Percentiles rank a stretch among this genome's conserved stretches.
phyloP scores from a whole-genome alignment of 1,139 yeast genomes.

The Nakaseomyces uthaithaninus region DNA sequence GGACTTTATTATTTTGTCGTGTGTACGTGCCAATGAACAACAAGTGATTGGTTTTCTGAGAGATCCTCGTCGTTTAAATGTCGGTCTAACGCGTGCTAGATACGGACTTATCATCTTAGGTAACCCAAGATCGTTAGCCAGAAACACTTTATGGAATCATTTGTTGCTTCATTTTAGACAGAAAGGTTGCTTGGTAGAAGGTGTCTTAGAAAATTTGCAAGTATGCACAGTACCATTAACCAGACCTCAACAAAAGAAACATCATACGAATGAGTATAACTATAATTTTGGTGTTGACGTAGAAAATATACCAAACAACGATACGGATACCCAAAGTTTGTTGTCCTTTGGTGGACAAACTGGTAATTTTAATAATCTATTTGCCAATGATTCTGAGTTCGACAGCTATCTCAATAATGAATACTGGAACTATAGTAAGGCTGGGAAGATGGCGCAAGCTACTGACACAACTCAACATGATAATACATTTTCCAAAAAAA shows the following conservation, averaged over 20 bases:
- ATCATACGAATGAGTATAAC: conserved; percentile 13
- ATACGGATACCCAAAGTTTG: conserved; percentile 44
- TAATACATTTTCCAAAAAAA: conserved; percentile 3
- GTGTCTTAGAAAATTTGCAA: conserved; percentile 76
- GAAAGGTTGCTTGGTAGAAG: conserved; percentile 84
- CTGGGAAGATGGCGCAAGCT: conserved; percentile 2
- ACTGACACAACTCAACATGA: not conserved
- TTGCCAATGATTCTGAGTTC: conserved; percentile 26
- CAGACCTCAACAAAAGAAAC: conserved; percentile 25
- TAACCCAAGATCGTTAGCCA: conserved; percentile 69
- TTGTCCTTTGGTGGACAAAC: conserved; percentile 37
- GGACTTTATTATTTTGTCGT: conserved; percentile 78
- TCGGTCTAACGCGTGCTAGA: conserved; percentile 85
- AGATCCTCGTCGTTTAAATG: conserved; percentile 87
- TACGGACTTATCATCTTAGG: conserved; percentile 79
- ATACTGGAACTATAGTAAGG: conserved; percentile 21
- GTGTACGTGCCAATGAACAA: conserved; percentile 84
- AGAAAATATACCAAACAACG: conserved; percentile 23
- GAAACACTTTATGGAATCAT: conserved; percentile 72
- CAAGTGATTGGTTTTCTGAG: conserved; percentile 80
- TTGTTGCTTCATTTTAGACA: conserved; percentile 72
- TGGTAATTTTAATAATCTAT: conserved; percentile 16
- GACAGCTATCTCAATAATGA: conserved; percentile 30
- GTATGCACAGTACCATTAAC: conserved; percentile 58
- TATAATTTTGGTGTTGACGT: conserved; percentile 20